Evolutionary conservation across 495 filamentous ascomycete genomes (phyloP).

Genomic region (Chaetomium fimeti): DNA sequence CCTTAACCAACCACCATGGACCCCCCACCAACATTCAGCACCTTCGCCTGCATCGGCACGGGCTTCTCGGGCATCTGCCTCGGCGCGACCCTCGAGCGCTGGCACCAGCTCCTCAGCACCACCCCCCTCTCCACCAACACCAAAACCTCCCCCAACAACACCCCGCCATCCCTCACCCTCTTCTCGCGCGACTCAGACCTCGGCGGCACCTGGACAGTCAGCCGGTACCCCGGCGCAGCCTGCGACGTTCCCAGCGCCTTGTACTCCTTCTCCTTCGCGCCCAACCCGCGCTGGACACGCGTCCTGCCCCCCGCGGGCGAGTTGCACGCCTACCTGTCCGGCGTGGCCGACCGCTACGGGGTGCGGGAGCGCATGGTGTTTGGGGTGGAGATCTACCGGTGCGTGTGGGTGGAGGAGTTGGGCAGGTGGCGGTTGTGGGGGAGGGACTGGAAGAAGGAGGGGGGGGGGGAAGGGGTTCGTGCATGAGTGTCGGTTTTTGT

Average conservation of each 20-base stretch:
- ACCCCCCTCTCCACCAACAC: no score
- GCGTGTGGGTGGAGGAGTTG: slow-evolving; percentile 58
- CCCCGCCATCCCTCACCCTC: slow-evolving; percentile 31
- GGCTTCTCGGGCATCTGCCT: slow-evolving; percentile 68
- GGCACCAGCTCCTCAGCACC: slow-evolving; percentile 32
- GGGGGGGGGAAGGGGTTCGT: not conserved
- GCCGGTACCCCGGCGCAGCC: slow-evolving; percentile 59
- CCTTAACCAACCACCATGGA: not conserved
- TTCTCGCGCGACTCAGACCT: slow-evolving; percentile 62
- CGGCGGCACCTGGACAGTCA: slow-evolving; percentile 69
- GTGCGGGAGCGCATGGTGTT: slow-evolving; percentile 61
- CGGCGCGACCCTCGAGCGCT: slow-evolving; percentile 60
- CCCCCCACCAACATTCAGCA: slow-evolving; percentile 25
- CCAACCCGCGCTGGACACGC: slow-evolving; percentile 58
- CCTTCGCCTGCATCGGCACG: slow-evolving; percentile 56
- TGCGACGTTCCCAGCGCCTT: slow-evolving; percentile 49
- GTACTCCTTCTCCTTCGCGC: slow-evolving; percentile 63
- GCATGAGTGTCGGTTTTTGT: slow-evolving; percentile 43
- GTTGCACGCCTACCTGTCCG: slow-evolving; percentile 58
- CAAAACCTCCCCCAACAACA: slow-evolving; percentile 6
- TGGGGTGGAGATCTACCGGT: slow-evolving; percentile 56
- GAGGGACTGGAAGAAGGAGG: slow-evolving; percentile 12
- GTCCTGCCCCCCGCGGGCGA: slow-evolving; percentile 56
- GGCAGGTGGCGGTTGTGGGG: slow-evolving; percentile 36
- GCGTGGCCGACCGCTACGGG: slow-evolving; percentile 56